Evolutionary conservation across 495 filamentous ascomycete species (phyloP), one percentile per base, ranked within the genome.

Genomic region (Niebla homalea): DNA sequence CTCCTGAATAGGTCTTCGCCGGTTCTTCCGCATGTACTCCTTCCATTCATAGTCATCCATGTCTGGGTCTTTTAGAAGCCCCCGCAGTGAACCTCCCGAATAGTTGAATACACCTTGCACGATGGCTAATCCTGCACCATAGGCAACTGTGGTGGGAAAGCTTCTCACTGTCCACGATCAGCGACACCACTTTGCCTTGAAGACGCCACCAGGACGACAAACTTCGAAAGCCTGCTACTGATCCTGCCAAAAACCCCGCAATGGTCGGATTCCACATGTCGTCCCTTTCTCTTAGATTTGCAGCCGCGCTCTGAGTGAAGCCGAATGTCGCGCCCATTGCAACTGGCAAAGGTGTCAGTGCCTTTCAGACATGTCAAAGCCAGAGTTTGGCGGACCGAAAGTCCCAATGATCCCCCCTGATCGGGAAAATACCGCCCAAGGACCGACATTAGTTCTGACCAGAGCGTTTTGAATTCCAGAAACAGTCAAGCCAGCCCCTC

Each of bases 401-500:
- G 77, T 60, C 46, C 67, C 78, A 60, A 85, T 81, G 21, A 77
- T 79, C 48, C 75, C 67, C 29, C 85, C 85, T 38, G 70, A 77
- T 55, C 79, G 76, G 14, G 83, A 83, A 64, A 97, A 79, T 41
- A 94, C 74, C 54, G 85, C 81, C 69, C 76, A 77, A 19, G 77
- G 74, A 41, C 86, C 83, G 46, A 92, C 72, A 63, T 94, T 93
- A 57, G 75, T 75, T 66, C 78, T 87, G 16, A 78, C 71, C 48
- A 96, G 75, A 26, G 88, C 83, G 67, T 93, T 95, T 69, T 89
- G 87, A 45, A 90, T 71, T 25, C 85, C 84, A 5, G 89, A 81
- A 46, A 81, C 60, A 61, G 85, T 70, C 38, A 83, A 64, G 55
- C 92, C 93, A 39, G 76, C 75, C 40, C 69, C 66, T 62, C 81